phyloP scores from a whole-genome alignment of 2,329 filamentous ascomycete species.

The Xylogone sp. region DNA sequence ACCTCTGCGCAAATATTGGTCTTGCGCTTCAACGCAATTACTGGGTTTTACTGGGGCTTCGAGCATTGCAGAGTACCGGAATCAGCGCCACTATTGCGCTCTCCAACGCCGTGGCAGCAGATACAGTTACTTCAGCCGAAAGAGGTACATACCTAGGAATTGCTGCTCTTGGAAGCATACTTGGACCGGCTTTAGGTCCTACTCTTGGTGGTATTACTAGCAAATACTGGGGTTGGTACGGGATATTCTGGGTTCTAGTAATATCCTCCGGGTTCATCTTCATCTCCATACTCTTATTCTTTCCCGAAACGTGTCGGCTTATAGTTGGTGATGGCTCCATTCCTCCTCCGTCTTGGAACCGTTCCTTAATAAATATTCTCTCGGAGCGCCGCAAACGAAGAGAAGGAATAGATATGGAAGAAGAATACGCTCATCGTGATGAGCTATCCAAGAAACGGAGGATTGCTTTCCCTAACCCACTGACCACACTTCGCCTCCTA shows the following conservation, averaged over 20 bases:
- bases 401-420: slow-evolving; percentile 35
- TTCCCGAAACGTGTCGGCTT: slow-evolving; percentile 14
- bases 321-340: slow-evolving; percentile 34
- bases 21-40: slow-evolving; percentile 46
- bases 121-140: slow-evolving; percentile 62
- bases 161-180: no score
- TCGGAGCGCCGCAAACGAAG: slow-evolving; percentile 32
- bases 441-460: not conserved
- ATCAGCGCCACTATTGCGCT: slow-evolving; percentile 56
- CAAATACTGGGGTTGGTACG: slow-evolving; percentile 40
- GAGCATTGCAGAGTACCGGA: slow-evolving; percentile 52
- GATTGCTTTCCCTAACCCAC: not conserved
- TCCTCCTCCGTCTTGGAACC: slow-evolving; percentile 50
- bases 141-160: slow-evolving; percentile 53
- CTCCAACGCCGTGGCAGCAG: slow-evolving; percentile 64
- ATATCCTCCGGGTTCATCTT: slow-evolving; percentile 32
- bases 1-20: slow-evolving; percentile 49
- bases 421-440: not conserved
- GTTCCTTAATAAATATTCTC: slow-evolving; percentile 43
- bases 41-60: slow-evolving; percentile 44
- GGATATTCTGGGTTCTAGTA: slow-evolving; percentile 46
- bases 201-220: slow-evolving; percentile 41
- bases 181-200: slow-evolving; percentile 39
- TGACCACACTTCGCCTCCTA: not conserved
- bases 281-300: slow-evolving; percentile 24